Evolutionary conservation across 2,329 filamentous ascomycete genomes (phyloP).

Genomic region (Trichoderma cornu-damae): DNA sequence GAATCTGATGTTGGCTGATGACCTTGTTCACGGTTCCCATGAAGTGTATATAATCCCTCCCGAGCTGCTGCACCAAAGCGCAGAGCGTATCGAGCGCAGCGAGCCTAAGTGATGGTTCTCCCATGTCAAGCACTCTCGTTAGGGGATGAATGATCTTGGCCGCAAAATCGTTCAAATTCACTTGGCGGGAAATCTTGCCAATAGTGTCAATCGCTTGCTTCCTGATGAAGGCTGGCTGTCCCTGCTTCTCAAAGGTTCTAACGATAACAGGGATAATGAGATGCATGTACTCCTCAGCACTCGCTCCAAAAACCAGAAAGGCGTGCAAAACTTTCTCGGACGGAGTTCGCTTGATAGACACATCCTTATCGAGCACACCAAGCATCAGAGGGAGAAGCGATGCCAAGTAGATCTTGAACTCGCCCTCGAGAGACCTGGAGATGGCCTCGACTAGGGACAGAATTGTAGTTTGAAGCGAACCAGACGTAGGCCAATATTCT

Average conservation of each 20-base stretch:
- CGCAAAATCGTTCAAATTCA: slow-evolving; percentile 95
- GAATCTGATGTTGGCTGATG: slow-evolving; percentile 71
- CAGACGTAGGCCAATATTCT: slow-evolving; percentile 81
- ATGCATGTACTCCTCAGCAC: slow-evolving; percentile 98
- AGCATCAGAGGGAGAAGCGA: slow-evolving; percentile 89
- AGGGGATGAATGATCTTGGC: slow-evolving; percentile 95
- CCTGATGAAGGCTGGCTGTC: slow-evolving; percentile 71
- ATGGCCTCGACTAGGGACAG: slow-evolving; percentile 90
- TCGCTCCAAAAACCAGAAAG: slow-evolving; percentile 92
- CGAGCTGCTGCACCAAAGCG: slow-evolving; percentile 90
- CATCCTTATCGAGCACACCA: slow-evolving; percentile 83
- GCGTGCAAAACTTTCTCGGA: slow-evolving; percentile 91
- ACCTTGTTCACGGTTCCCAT: slow-evolving; percentile 89
- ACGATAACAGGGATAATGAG: slow-evolving; percentile 95
- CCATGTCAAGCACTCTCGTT: slow-evolving; percentile 70
- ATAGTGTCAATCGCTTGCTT: slow-evolving; percentile 92
- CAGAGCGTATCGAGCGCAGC: slow-evolving; percentile 91
- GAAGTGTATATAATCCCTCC: slow-evolving; percentile 92
- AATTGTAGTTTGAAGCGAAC: slow-evolving; percentile 83
- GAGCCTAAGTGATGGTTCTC: slow-evolving; percentile 67
- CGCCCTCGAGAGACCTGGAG: slow-evolving; percentile 85
- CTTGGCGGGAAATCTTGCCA: slow-evolving; percentile 87
- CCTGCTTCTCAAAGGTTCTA: slow-evolving; percentile 83
- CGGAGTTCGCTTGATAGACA: slow-evolving; percentile 65
- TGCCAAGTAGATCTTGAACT: slow-evolving; percentile 96